Evolutionary conservation across 768 basidiomycete genomes (phyloP).

Genomic region (Tulasnella calospora): DNA sequence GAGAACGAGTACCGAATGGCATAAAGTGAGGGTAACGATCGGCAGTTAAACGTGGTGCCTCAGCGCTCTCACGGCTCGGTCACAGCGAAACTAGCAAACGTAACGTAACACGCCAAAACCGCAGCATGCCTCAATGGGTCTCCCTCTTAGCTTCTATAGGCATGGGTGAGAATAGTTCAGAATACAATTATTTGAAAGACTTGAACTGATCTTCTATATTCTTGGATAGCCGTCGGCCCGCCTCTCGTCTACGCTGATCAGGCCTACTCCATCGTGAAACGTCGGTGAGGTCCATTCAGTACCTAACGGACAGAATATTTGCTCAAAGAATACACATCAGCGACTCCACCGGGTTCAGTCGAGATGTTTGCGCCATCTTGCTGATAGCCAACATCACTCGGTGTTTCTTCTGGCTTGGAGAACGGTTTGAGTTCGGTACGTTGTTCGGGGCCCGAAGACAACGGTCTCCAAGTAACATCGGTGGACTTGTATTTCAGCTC

Average conservation of each 20-base stretch:
- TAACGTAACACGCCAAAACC: neutral
- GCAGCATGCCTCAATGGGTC: constrained; percentile 46
- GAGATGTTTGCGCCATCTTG: constrained; percentile 82
- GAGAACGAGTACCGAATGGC: neutral
- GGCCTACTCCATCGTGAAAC: constrained; percentile 70
- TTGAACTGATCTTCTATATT: neutral
- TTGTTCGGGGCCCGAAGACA: neutral
- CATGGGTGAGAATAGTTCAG: constrained; percentile 53
- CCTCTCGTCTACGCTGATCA: constrained; percentile 76
- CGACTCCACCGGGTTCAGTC: constrained; percentile 75
- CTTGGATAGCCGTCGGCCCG: constrained; percentile 49
- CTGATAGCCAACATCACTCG: constrained; percentile 67
- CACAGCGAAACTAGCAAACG: neutral
- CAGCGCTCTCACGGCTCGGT: neutral
- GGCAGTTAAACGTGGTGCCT: neutral
- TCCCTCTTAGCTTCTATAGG: constrained; percentile 63
- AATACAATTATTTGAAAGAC: neutral
- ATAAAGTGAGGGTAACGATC: neutral
- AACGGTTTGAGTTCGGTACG: constrained; percentile 59
- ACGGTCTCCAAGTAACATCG: neutral
- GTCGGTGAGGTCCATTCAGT: constrained; percentile 47
- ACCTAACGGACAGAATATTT: constrained; percentile 23
- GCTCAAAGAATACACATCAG: constrained; percentile 39
- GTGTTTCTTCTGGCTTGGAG: constrained; percentile 87
- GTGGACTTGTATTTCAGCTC: constrained; percentile 35